Evolutionary conservation across 2,329 filamentous ascomycete species (phyloP), one percentile per base, ranked within the genome.

Genomic region (Botrytis fabae): DNA sequence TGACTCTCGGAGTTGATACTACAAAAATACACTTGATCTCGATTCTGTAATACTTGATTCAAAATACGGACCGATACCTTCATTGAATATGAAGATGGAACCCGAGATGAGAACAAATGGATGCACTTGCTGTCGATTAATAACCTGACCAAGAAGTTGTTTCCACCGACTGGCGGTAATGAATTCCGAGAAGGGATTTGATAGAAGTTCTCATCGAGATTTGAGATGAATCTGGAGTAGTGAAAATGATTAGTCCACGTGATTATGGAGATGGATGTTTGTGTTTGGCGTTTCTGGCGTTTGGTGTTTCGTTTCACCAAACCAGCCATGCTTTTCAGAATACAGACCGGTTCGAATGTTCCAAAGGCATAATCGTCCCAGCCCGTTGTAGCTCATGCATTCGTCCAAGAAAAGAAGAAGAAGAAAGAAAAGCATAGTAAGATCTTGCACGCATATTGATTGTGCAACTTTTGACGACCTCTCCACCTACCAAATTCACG

Each of bases 201-300:
- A 65, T n/a, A 18, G 12, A 4, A 48, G 20, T 48, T 65, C 28
- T 46, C 62, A 65, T 65, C 28, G 44, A 48, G 62, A 65, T 65
- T 35, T 20, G 28, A 38, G 16, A 35, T 9, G 28, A 38, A 38
- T 40, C 61, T 63, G 25, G 38, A 46, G 32, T 32, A 22, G 40
- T 46, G 10, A 44, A 4, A 40, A 32, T 44, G 18, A 46, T 64
- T 32, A 64, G 61, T 44, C 42, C 61, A 64, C 61, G 61, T 64
- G 61, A 64, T 64, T 28, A 10, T 63, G 42, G 61, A 28, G 61
- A 63, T n/a, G 42, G 61, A 62, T 40, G 25, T n/a, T 62, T 38
- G 22, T 4, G 5, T 20, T 35, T 60, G 8, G 59, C 40, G 60
- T 62, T 40, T 62, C 60, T 32, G 32, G 32, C 32, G 5, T 20